Evolutionary conservation across 2,329 filamentous ascomycete genomes (phyloP).

Genomic region (Scedosporium dehoogii): DNA sequence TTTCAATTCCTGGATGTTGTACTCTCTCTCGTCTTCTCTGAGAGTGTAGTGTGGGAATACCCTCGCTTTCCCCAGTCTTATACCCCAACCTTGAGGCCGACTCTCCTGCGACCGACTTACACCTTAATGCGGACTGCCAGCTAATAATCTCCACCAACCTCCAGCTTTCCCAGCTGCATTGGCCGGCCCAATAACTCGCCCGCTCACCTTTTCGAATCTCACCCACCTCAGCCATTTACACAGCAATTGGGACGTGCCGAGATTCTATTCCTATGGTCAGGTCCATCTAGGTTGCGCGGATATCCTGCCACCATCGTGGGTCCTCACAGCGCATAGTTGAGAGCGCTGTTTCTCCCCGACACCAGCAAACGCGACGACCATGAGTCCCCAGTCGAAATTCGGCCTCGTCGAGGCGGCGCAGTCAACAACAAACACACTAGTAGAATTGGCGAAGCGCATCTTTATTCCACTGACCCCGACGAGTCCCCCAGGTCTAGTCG

Average conservation of each 20-base stretch:
- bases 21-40: neutral
- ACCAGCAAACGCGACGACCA: neutral
- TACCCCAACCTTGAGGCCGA: neutral
- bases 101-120: neutral
- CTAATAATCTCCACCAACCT: neutral
- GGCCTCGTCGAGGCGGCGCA: neutral
- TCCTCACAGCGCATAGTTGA: neutral
- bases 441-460: conserved; percentile 41
- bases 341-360: too few species aligned
- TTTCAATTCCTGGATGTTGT: neutral
- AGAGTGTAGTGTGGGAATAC: neutral
- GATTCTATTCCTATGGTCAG: neutral
- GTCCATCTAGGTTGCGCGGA: neutral
- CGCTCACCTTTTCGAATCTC: neutral
- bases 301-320: neutral
- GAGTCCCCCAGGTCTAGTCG: conserved; percentile 50
- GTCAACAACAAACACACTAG: conserved; percentile 1
- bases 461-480: conserved; percentile 48
- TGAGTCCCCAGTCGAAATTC: neutral
- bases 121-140: neutral
- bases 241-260: neutral
- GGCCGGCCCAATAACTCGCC: neutral
- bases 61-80: neutral
- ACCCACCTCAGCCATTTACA: neutral
- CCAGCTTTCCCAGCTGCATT: neutral